Percentiles rank a stretch among this genome's conserved stretches.
Evolutionary conservation across 1,139 yeast genomes (phyloP).

Genomic region (Geotrichum siamense): DNA sequence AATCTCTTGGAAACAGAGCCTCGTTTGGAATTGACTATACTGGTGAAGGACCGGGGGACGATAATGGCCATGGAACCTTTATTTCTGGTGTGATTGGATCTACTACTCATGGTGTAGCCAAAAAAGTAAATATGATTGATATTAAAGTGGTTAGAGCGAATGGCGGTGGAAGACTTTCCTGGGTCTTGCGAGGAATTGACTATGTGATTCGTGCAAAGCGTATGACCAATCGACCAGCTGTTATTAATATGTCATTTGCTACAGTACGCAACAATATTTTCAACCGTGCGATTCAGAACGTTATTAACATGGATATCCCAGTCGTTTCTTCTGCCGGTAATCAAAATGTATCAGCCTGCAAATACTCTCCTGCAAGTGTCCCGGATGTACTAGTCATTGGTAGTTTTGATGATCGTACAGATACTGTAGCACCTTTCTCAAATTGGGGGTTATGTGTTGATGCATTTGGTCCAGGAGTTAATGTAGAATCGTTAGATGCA

Average conservation of each 20-base stretch:
- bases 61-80: conserved; percentile 72
- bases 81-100: conserved; percentile 90
- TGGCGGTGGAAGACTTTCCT: conserved; percentile 58
- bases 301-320: conserved; percentile 59
- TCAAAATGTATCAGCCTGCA: conserved; percentile 66
- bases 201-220: conserved; percentile 44
- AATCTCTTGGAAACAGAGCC: conserved; percentile 61
- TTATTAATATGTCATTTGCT: conserved; percentile 77
- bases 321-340: conserved; percentile 91
- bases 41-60: conserved; percentile 54
- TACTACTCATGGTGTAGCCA: conserved; percentile 70
- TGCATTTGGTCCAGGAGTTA: conserved; percentile 73
- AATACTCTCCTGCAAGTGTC: conserved; percentile 75
- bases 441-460: conserved; percentile 90
- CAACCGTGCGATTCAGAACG: conserved; percentile 67
- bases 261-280: conserved; percentile 57
- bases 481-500: conserved; percentile 43
- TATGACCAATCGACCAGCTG: conserved; percentile 43
- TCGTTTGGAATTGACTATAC: conserved; percentile 53
- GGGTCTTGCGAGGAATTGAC: conserved; percentile 65
- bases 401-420: conserved; percentile 69
- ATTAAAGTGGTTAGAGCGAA: conserved; percentile 58
- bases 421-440: conserved; percentile 63
- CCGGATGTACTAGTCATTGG: conserved; percentile 71
- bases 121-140: conserved; percentile 53